Base-by-base conservation (phyloP, 257 asterid species). In the Salvia hispanica region DNA sequence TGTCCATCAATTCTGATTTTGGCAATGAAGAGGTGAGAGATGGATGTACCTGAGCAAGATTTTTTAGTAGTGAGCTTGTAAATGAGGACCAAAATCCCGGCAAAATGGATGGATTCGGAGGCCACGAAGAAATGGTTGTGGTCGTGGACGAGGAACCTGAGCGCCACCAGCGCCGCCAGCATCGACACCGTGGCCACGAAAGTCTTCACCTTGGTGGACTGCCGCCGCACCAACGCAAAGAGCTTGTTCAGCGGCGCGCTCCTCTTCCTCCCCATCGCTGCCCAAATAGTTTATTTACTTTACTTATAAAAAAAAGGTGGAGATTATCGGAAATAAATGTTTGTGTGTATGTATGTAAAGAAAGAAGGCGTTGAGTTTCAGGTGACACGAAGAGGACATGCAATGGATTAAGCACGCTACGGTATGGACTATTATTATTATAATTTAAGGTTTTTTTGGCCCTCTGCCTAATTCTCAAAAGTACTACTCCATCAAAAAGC, bases 191-290 rank as follows among this genome's bases (percentile, higher is more conserved):
- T 80, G 39, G 83, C 96, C 80, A 92, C 11, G 37, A 79, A 76
- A 3, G 76, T 48, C 81, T 92, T 84, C 66, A 89, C 95, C 78
- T 85, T 92, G 3, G 78, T 79, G 6, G 96, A 89, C 81, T 86
- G 93, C 71, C 73, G 81, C 45, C 98, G 83, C n/a, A 87, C 90
- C 95, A 95, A 89, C 40, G 76, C 63, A 46, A 89, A 87, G 28
- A 91, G 74, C 88, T 68, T 75, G 76, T 72, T 84, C 83, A 76
- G 60, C 76, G 98, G 73, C 70, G 84, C 77, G 56, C 72, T 79
- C 79, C 95, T 82, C 80, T 82, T 85, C 65, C 81, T 74, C 66
- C 98, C 98, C 98, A 92, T 91, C 9, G 11, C 70, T 40, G 1
- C 11, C 45, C 58, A 40, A 18, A 18, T 25, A 0, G 1, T 25